These are phyloP conservation scores for Lepiota brunneoincarnata DNA, from an alignment of 768 basidiomycete species.

Conservation along the genomic window DNA sequence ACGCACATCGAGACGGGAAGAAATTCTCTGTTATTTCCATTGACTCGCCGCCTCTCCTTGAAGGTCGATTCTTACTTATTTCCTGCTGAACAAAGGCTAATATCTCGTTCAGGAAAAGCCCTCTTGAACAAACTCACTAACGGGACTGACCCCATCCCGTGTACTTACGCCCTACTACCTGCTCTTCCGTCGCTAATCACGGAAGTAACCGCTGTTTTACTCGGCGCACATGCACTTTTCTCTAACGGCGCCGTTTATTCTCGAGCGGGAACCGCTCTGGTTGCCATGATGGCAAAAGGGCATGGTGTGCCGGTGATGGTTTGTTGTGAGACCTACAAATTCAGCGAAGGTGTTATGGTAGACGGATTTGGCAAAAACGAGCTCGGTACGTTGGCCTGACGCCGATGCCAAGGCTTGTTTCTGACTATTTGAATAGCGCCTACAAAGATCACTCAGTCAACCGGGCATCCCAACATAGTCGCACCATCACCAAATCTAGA, in stretches of 20 bases:
- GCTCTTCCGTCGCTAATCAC: slow-evolving; percentile 78
- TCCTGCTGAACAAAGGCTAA: slow-evolving; percentile 6
- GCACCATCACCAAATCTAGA: slow-evolving; percentile 56
- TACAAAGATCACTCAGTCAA: slow-evolving; percentile 27
- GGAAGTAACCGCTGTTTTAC: slow-evolving; percentile 78
- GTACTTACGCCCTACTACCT: slow-evolving; percentile 90
- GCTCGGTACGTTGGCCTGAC: slow-evolving; percentile 55
- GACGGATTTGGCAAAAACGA: slow-evolving; percentile 98
- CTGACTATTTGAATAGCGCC: slow-evolving; percentile 28
- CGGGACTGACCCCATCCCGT: slow-evolving; percentile 61
- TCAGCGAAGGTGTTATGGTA: slow-evolving; percentile 86
- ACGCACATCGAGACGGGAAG: slow-evolving; percentile 71
- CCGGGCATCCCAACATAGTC: slow-evolving; percentile 20
- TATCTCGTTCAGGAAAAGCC: slow-evolving; percentile 60
- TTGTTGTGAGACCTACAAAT: slow-evolving; percentile 99
- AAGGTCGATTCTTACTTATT: slow-evolving; percentile 49
- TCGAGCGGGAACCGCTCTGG: slow-evolving; percentile 91
- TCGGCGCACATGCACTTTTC: slow-evolving; percentile 93
- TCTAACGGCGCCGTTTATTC: slow-evolving; percentile 94
- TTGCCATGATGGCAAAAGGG: slow-evolving; percentile 93
- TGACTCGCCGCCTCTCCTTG: slow-evolving; percentile 91
- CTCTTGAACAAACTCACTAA: slow-evolving; percentile 68
- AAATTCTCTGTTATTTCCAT: slow-evolving; percentile 89
- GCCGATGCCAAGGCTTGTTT: background rate
- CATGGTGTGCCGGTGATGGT: slow-evolving; percentile 91